Evolutionary conservation across 2,329 filamentous ascomycete species (phyloP), one percentile per base, ranked within the genome.

Genomic region (Aspergillus fumigatus): DNA sequence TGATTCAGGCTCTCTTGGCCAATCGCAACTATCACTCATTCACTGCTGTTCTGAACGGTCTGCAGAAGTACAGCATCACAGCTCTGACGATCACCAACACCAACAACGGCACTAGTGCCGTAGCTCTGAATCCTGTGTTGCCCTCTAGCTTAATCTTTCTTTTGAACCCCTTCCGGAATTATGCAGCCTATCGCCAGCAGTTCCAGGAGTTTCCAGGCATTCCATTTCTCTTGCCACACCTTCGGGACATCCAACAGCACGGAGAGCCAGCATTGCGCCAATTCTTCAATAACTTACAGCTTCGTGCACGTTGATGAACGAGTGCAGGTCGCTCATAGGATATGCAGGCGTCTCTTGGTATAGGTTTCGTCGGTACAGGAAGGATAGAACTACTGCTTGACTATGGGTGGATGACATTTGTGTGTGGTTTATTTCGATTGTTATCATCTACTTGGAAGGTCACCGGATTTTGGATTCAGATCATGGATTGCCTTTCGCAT

Each of bases 221-320:
- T 23, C 74, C 74, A 1, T 76, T 75, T 55, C 65, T 77, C 3
- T 43, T 70, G 4, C 73, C 74, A 2, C 74, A 77, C 62, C 55
- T 73, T 51, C 62, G 64, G 17, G 73, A 76, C 29, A 70, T 65
- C 50, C 65, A 66, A 40, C 61, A 67, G 49, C 56, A 63, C 17
- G 71, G 71, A 17, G 62, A 67, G 48, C 23, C 56, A 2, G 65
- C 57, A 17, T 59, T 73, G 43, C 66, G 68, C 25, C 62, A 65
- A 17, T 54, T 74, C 45, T 63, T 71, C n/a, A 63, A 65, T 48
- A 62, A 62, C 32, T 55, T 72, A 54, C 62, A 63, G 41, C 17
- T 45, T 21, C 14, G 52, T 56, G 29, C 60, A 63, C 60, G 5
- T 23, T 8, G 61, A 69, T 70, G 67, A 48, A 65, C 25, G 10